Percentiles rank a stretch among this genome's conserved stretches.
These are phyloP conservation scores for Chaetomium sp. DNA, from an alignment of 2,329 filamentous ascomycete genomes.

Conservation along the genomic window DNA sequence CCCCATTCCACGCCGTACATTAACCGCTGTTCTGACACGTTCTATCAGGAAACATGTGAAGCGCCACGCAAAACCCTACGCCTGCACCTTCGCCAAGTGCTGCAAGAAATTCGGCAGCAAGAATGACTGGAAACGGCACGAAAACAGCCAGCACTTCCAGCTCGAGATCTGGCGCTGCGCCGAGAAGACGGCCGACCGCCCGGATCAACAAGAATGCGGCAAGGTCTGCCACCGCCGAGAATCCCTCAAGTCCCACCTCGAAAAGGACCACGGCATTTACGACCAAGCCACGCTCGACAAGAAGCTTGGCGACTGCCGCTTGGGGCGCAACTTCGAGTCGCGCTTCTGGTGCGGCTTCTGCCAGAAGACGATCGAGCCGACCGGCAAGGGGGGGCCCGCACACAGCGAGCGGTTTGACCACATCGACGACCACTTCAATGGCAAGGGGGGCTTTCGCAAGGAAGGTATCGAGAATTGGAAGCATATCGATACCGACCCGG, in stretches of 20 bases:
- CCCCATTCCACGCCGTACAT: neutral
- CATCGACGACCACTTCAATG: conserved; percentile 72
- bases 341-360: conserved; percentile 93
- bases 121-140: conserved; percentile 92
- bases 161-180: conserved; percentile 73
- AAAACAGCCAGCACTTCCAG: conserved; percentile 75
- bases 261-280: conserved; percentile 48
- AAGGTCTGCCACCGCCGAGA: conserved; percentile 61
- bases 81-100: conserved; percentile 74
- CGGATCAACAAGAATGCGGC: conserved; percentile 49
- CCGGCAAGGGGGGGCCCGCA: conserved; percentile 53
- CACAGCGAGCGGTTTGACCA: conserved; percentile 62
- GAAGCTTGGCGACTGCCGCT: conserved; percentile 56
- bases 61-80: conserved; percentile 78
- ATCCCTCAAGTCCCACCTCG: conserved; percentile 64
- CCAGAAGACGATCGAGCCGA: conserved; percentile 54
- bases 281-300: conserved; percentile 42
- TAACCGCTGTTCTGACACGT: conserved; percentile 40
- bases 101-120: conserved; percentile 82
- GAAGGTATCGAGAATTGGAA: conserved; percentile 60
- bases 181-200: conserved; percentile 33
- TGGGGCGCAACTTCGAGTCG: conserved; percentile 64
- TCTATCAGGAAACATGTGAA: conserved; percentile 75
- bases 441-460: conserved; percentile 45
- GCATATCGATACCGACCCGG: conserved; percentile 39